phyloP scores from a whole-genome alignment of 257 asterid species.

The Solanum medicagineum region DNA sequence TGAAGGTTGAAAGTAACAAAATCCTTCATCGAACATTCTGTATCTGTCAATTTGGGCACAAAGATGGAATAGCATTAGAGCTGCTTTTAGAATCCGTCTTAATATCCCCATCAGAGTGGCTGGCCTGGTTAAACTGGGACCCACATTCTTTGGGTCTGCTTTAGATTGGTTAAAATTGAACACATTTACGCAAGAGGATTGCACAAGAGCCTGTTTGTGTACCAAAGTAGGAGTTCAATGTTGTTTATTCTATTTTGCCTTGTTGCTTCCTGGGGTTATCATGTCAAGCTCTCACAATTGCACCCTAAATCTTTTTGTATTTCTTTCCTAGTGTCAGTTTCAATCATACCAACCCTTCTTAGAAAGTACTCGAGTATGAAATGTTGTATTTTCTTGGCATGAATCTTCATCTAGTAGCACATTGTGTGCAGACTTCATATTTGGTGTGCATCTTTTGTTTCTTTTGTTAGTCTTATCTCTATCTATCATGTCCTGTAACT shows the following conservation, averaged over 20 bases:
- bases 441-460: neutral
- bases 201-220: neutral
- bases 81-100: no score
- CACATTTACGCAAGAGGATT: neutral
- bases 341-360: neutral
- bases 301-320: neutral
- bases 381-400: neutral
- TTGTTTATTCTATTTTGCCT: neutral
- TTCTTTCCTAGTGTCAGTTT: neutral
- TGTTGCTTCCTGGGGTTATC: neutral
- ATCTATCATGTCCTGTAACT: neutral
- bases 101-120: neutral
- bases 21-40: no score
- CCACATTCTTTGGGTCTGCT: neutral
- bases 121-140: neutral
- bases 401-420: neutral
- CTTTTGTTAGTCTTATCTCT: neutral
- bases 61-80: no score
- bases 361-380: neutral
- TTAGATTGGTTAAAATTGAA: neutral
- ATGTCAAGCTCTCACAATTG: neutral
- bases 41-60: no score
- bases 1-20: no score
- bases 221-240: neutral
- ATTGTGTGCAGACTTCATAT: neutral